Base-by-base conservation (phyloP, 2,329 filamentous ascomycete genomes). In the Helotiales sp. region DNA sequence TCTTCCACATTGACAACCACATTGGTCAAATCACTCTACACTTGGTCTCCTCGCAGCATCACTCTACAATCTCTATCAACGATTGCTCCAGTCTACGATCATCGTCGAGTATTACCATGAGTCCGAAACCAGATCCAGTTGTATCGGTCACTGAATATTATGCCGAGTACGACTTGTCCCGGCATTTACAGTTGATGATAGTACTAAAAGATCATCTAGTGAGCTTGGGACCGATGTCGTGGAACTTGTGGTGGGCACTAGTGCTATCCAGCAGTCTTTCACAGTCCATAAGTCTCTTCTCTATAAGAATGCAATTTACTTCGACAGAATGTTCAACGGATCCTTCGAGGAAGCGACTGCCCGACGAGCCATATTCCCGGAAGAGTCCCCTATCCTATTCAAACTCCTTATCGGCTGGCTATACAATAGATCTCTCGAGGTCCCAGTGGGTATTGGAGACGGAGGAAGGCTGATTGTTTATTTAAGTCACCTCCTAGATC, bases 291-390 rank as follows among this genome's bases (percentile, higher is more conserved):
- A 44, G 17, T 13, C n/a, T 1, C 17, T 51, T 3, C 22, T 57
- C 6, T 57, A 49, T 10, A 17, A 48, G 2, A 57, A 53, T 8
- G 30, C 25, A 3, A 17, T 12, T 1, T 48, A 52, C 27, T 57
- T 57, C 13, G 31, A 36, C 15, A 38, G 19, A 17, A 57, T 57
- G 55, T 53, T 57, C 27, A 48, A 48, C 1, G 25, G 55, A 6
- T 2, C 4, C 3, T 57, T 57, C 33, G n/a, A n/a, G 4, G 55
- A 57, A 34, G 42, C 49, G 4, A 13, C 17, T 13, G 42, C 40
- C 5, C 30, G 31, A 9, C 8, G 25, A 19, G 55, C 55, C 3
- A 42, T 3, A 3, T 30, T 57, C 1, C 42, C 31, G 7, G 55
- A 53, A 19, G 55, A 52, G 15, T 3, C 31, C n/a, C 22, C 31